phyloP scores from a whole-genome alignment of 2,329 filamentous ascomycete genomes.

The Bimuria novae-zelandiae region DNA sequence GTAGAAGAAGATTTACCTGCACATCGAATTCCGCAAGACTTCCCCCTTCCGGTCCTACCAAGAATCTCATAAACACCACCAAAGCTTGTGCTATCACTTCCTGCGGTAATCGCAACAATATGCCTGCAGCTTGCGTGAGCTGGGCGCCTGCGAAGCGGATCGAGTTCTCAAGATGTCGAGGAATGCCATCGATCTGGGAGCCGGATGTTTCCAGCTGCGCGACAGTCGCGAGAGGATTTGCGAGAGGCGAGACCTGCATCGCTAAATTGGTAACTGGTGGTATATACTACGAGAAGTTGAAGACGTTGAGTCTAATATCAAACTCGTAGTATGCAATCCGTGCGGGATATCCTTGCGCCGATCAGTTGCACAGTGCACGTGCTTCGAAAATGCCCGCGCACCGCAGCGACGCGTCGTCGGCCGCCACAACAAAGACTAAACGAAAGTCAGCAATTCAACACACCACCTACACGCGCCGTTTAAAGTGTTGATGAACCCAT shows the following conservation, averaged over 20 bases:
- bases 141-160: slow-evolving; percentile 73
- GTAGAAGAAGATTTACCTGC: slow-evolving; percentile 56
- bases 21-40: slow-evolving; percentile 56
- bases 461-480: not conserved
- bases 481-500: not conserved
- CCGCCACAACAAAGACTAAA: slow-evolving; percentile 8
- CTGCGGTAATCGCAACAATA: slow-evolving; percentile 82
- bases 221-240: slow-evolving; percentile 74
- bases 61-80: slow-evolving; percentile 80
- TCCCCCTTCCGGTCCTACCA: slow-evolving; percentile 63
- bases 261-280: not conserved
- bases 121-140: slow-evolving; percentile 76
- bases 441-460: not conserved
- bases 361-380: slow-evolving; percentile 5
- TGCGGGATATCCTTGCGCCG: slow-evolving; percentile 6
- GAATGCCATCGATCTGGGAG: slow-evolving; percentile 62
- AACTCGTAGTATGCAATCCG: not conserved
- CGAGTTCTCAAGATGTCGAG: slow-evolving; percentile 70
- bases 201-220: slow-evolving; percentile 66
- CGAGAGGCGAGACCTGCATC: slow-evolving; percentile 51
- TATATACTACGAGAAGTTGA: not conserved
- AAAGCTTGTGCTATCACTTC: slow-evolving; percentile 85
- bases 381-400: slow-evolving; percentile 9
- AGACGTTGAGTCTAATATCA: not conserved
- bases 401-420: slow-evolving; percentile 8